These are phyloP conservation scores for Dactylellina haptotyla DNA, from an alignment of 2,329 filamentous ascomycete species.

Conservation along the genomic window DNA sequence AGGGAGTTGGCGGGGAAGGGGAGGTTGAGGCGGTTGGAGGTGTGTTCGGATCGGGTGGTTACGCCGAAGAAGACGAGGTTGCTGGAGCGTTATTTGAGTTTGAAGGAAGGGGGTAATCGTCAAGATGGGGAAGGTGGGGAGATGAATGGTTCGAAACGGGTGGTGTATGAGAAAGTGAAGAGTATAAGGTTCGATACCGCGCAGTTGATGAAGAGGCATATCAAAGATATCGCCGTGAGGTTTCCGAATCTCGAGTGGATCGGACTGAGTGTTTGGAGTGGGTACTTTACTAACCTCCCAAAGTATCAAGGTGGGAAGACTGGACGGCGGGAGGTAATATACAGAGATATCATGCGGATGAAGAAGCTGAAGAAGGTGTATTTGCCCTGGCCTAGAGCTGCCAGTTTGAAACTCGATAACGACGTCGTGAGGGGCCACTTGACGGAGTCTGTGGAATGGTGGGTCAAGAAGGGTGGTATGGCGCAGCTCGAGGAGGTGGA, in stretches of 20 bases:
- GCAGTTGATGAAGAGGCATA: not conserved
- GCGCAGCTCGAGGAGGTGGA: not conserved
- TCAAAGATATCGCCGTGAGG: not conserved
- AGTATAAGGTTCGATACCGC: not conserved
- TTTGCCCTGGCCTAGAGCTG: constrained; percentile 2
- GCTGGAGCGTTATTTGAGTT: not conserved
- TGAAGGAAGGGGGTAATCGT: no score
- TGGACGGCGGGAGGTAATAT: not conserved
- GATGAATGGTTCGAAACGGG: no score
- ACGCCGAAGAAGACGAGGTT: not conserved
- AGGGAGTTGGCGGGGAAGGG: not conserved
- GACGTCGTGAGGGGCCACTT: not conserved
- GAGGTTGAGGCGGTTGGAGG: constrained; percentile 1
- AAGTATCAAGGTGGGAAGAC: not conserved
- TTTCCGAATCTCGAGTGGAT: constrained; percentile 3
- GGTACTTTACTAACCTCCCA: not conserved
- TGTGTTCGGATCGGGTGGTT: not conserved
- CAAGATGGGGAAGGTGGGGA: no score
- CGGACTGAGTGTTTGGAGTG: not conserved
- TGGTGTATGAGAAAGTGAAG: no score
- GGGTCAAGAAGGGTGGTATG: not conserved
- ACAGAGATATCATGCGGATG: not conserved
- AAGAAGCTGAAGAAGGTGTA: not conserved
- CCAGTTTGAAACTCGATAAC: not conserved
- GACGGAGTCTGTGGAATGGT: not conserved